Evolutionary conservation across 2,329 filamentous ascomycete genomes (phyloP).

Genomic region (Aureobasidium melanogenum): DNA sequence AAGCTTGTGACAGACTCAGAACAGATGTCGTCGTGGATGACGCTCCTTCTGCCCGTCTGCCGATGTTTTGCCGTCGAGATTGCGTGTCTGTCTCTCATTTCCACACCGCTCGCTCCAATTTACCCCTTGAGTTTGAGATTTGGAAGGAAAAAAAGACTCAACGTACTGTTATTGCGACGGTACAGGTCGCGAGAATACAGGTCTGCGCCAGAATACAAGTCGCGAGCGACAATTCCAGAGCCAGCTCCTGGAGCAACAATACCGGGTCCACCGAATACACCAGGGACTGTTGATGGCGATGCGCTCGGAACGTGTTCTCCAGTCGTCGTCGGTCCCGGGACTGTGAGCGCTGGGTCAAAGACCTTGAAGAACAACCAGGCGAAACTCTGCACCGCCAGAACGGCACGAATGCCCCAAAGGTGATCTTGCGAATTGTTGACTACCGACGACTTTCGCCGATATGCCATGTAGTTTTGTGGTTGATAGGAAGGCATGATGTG

Average conservation of each 20-base stretch:
- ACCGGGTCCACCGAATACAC: background rate
- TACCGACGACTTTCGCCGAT: constrained; percentile 7
- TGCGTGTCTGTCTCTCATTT: background rate
- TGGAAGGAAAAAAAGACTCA: constrained; percentile 20
- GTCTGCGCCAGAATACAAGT: background rate
- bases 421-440: constrained; percentile 20
- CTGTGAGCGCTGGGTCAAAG: constrained; percentile 32
- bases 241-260: background rate
- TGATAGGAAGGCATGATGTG: background rate
- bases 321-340: background rate
- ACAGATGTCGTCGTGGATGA: background rate
- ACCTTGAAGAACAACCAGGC: constrained; percentile 38
- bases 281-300: background rate
- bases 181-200: background rate
- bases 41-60: background rate
- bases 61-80: background rate
- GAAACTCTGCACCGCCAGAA: constrained; percentile 36
- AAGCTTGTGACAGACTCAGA: background rate
- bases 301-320: background rate
- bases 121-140: constrained; percentile 16
- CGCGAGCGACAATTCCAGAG: background rate
- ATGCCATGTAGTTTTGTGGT: constrained; percentile 3
- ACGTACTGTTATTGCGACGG: background rate
- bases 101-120: background rate
- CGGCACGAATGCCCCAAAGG: constrained; percentile 36